Conservation (phyloP, 257 asterid species). For the Orobanche coerulescens region DNA sequence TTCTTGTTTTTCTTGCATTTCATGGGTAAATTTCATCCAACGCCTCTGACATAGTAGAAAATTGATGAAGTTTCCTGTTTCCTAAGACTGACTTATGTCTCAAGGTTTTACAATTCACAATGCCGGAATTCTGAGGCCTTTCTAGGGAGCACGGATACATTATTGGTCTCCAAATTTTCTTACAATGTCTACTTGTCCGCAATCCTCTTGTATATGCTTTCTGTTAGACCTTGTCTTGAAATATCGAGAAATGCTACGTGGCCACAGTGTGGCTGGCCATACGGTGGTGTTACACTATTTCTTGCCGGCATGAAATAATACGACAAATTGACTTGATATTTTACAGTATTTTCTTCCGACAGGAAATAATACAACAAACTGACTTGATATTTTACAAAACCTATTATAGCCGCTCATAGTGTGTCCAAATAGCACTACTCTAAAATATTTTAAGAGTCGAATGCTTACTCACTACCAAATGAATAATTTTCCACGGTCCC, state of each 20-base stretch:
- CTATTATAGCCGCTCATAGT: no score
- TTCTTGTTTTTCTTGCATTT: background rate
- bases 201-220: background rate
- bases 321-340: no score
- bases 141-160: background rate
- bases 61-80: background rate
- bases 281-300: no score
- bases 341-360: no score
- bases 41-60: background rate
- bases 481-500: no score
- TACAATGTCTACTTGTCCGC: background rate
- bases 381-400: no score
- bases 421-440: no score
- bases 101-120: background rate
- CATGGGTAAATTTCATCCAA: background rate
- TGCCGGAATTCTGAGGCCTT: background rate
- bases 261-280: no score
- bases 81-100: background rate
- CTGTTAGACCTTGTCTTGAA: background rate
- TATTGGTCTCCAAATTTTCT: background rate
- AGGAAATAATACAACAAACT: no score
- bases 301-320: no score
- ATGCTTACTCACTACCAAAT: no score
- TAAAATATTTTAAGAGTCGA: no score
- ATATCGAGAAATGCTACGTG: background rate